phyloP scores from a whole-genome alignment of 2,329 filamentous ascomycete species.

The Colletotrichum magnum region DNA sequence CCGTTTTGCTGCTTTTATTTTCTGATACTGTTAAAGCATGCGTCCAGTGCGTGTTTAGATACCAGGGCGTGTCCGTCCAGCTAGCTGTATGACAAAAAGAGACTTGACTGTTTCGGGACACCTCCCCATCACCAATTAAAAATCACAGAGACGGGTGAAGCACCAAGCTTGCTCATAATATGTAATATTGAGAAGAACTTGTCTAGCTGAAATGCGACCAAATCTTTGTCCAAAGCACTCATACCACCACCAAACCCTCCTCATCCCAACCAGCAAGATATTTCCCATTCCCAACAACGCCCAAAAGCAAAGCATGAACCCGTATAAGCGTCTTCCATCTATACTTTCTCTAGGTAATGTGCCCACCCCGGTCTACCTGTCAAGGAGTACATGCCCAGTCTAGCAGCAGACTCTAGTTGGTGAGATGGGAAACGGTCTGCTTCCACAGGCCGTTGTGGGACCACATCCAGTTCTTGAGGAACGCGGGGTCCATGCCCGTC shows the following conservation, averaged over 20 bases:
- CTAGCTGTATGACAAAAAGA: neutral
- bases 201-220: neutral
- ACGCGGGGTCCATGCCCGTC: conserved; percentile 77
- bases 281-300: conserved; percentile 10
- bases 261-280: neutral
- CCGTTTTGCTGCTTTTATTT: neutral
- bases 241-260: neutral
- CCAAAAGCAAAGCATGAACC: conserved; percentile 2
- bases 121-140: too few species aligned
- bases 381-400: neutral
- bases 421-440: conserved; percentile 43
- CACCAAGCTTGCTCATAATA: neutral
- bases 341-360: conserved; percentile 5
- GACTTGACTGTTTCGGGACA: neutral
- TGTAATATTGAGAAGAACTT: conserved; percentile 3
- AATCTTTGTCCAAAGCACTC: conserved; percentile 8
- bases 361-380: too few species aligned
- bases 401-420: conserved; percentile 17
- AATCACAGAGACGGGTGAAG: neutral
- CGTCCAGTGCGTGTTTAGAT: neutral
- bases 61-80: neutral
- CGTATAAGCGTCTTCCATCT: neutral
- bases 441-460: conserved; percentile 60
- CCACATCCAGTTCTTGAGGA: conserved; percentile 78
- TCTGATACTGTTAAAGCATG: neutral